Conservation (phyloP, 768 basidiomycete genomes). For the Cyclocybe aegerita region DNA sequence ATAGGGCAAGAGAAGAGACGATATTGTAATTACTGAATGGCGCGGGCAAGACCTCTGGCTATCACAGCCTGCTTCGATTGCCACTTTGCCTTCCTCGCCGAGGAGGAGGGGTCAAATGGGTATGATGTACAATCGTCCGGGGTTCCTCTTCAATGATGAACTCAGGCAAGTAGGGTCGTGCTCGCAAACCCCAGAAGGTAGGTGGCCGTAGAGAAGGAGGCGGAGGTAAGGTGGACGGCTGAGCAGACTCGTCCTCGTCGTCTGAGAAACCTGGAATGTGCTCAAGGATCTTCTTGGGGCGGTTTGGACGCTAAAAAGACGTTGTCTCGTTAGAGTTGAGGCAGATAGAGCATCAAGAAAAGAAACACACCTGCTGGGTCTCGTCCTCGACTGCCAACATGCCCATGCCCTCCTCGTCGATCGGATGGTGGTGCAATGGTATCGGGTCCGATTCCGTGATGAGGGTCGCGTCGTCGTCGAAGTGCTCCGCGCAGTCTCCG, state of each 20-base stretch:
- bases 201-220: neutral
- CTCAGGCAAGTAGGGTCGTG: conserved; percentile 1
- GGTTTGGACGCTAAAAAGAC: too few relatives aligned
- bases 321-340: neutral
- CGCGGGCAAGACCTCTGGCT: too few relatives aligned
- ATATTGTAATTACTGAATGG: too few relatives aligned
- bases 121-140: neutral
- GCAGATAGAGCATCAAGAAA: neutral
- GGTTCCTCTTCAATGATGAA: conserved; percentile 8
- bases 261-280: conserved; percentile 9
- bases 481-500: too few relatives aligned
- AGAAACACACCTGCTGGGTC: neutral
- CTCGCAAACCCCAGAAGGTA: neutral
- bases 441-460: too few relatives aligned
- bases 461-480: too few relatives aligned
- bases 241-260: conserved; percentile 4
- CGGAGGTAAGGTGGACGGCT: neutral
- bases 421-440: too few relatives aligned
- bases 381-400: too few relatives aligned
- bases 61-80: neutral
- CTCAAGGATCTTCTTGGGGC: conserved; percentile 3
- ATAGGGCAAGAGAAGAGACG: too few relatives aligned
- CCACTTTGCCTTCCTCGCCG: neutral
- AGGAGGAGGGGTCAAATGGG: conserved; percentile 7
- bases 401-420: too few relatives aligned